Conservation (phyloP, 1,284 basidiomycete genomes). For the Sporisorium scitamineum region DNA sequence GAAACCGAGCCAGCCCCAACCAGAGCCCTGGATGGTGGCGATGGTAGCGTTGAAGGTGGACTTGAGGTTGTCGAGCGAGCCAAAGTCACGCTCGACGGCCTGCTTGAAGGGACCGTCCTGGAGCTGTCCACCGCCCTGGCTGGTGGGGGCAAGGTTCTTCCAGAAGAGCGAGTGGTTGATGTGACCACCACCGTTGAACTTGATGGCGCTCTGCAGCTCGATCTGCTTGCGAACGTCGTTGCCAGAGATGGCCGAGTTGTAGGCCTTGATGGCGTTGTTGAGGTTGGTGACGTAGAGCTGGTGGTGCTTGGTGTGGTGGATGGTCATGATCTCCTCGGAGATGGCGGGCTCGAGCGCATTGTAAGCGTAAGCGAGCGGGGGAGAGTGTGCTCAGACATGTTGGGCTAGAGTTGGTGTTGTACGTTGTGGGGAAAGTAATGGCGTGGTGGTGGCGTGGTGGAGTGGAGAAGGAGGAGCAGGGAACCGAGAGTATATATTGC, state of each 20-base stretch:
- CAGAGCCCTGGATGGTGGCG: slow-evolving; percentile 94
- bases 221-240: slow-evolving; percentile 83
- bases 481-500: slow-evolving; percentile 14
- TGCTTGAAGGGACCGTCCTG: slow-evolving; percentile 78
- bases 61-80: slow-evolving; percentile 81
- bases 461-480: not conserved
- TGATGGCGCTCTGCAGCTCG: slow-evolving; percentile 84
- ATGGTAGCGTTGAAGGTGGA: slow-evolving; percentile 87
- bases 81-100: slow-evolving; percentile 86
- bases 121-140: slow-evolving; percentile 74
- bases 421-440: not conserved
- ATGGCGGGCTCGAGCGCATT: slow-evolving; percentile 89
- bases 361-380: slow-evolving; percentile 90
- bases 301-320: slow-evolving; percentile 97
- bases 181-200: slow-evolving; percentile 89
- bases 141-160: slow-evolving; percentile 79
- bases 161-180: slow-evolving; percentile 93
- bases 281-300: slow-evolving; percentile 70
- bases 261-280: slow-evolving; percentile 83
- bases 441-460: not conserved
- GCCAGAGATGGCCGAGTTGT: slow-evolving; percentile 75
- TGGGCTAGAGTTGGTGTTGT: not conserved
- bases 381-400: slow-evolving; percentile 75
- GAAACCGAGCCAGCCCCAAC: slow-evolving; percentile 90
- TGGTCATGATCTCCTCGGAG: slow-evolving; percentile 74